Evolutionary conservation across 2,329 filamentous ascomycete genomes (phyloP), one percentile per base, ranked within the genome.

Genomic region (Fusarium avenaceum): DNA sequence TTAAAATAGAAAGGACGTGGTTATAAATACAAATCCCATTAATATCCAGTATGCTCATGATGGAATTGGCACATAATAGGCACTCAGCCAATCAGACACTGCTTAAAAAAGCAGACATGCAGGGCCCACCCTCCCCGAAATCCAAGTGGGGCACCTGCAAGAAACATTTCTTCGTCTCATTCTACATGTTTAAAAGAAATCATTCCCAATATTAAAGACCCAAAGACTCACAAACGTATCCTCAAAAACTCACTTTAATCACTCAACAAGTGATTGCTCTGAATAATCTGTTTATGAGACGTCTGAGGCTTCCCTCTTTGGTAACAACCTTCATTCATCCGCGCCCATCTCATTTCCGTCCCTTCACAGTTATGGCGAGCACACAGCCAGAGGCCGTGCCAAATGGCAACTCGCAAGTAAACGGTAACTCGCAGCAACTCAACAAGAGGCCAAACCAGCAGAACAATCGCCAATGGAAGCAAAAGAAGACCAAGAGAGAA

Each of bases 401-500:
- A 38, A 72, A 67, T 32, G 59, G 67, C 43, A 61, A 60, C 46
- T 56, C 69, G 30, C 62, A 72, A 48, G 33, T 39, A 35, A 64
- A 63, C 7, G 45, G 30, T 28, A 57, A 57, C 38, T 19, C 60
- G 24, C 50, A 61, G 39, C 48, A 65, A 55, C 43, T 52, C 6
- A 76, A 73, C 35, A 77, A 77, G 72, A 65, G 73, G 28, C 68
- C 69, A 28, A 58, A 67, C 11, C 59, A 63, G 24, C 68, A 67
- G 26, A 67, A 64, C 2, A 69, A 70, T 32, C 70, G 73, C 30
- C 60, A 69, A 33, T 75, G 74, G 72, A 80, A 81, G 67, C 76
- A 80, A 52, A 86, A 85, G 72, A 87, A 86, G 77, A 83, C 82
- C 39, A 88, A 87, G 82, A 84, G 84, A 57, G 85, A 87, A 73